phyloP scores from a whole-genome alignment of 345 rosid species.

The Cochlearia excelsa region DNA sequence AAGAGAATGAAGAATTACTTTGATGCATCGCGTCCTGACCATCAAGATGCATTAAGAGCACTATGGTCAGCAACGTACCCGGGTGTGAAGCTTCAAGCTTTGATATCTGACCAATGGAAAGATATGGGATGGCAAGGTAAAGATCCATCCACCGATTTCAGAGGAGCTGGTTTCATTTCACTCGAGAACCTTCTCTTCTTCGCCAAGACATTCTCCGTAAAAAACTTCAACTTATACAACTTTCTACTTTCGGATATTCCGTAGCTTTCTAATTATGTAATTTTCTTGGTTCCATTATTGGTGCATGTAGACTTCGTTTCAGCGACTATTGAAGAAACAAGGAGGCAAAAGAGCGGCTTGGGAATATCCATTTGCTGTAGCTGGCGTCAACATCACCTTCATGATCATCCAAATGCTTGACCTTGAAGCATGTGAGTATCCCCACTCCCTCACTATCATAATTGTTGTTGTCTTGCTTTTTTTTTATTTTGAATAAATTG shows the following conservation, averaged over 20 bases:
- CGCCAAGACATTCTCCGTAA: slow-evolving; percentile 80
- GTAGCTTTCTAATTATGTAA: too few species aligned
- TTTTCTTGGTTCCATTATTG: too few species aligned
- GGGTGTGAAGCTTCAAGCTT: slow-evolving; percentile 60
- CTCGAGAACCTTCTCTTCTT: slow-evolving; percentile 89
- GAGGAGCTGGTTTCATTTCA: slow-evolving; percentile 95
- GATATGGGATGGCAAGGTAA: slow-evolving; percentile 98
- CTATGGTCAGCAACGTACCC: slow-evolving; percentile 82
- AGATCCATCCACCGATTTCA: slow-evolving; percentile 96
- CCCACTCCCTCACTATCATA: not conserved
- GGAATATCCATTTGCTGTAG: slow-evolving; percentile 99
- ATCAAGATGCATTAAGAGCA: slow-evolving; percentile 89
- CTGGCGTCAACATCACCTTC: slow-evolving; percentile 91
- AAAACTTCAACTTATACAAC: slow-evolving; percentile 1
- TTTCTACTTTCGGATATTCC: not conserved
- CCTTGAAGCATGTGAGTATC: slow-evolving; percentile 72
- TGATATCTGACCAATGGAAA: slow-evolving; percentile 92
- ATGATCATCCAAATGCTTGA: slow-evolving; percentile 98
- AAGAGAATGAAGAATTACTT: slow-evolving; percentile 68
- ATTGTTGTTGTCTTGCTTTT: not conserved
- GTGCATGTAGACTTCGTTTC: slow-evolving; percentile 64
- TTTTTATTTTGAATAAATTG: not conserved
- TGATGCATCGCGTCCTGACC: slow-evolving; percentile 70
- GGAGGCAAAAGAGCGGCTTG: slow-evolving; percentile 83
- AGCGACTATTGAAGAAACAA: slow-evolving; percentile 57